Evolutionary conservation across 768 basidiomycete species (phyloP), one percentile per base, ranked within the genome.

Genomic region (Rhodotorula sphaerocarpa): DNA sequence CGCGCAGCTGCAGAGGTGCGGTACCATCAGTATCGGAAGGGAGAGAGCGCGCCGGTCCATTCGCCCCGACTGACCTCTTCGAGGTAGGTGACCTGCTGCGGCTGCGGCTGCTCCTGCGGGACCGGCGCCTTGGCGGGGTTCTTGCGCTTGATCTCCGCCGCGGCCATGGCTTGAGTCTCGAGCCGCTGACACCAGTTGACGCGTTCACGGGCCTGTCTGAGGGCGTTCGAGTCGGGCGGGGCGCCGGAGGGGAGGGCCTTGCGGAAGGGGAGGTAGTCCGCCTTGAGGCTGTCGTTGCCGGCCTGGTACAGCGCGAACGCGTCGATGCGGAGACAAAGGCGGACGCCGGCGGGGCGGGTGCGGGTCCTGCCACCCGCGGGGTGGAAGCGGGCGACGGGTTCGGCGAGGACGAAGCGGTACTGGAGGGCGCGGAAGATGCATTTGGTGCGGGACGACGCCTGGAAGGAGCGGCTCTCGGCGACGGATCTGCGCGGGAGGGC

Each of bases 401-500:
- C 11, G 25, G 48, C 48, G 55, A 62, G 42, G 42, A 52, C 25
- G 43, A 62, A 62, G 21, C 36, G 43, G 55, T 55, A 62, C 2
- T 23, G 21, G 11, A 16, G 11, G 42, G 45, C 25, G 14, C 27
- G 15, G 55, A 62, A 46, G 33, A 55, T 15, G 55, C 34, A 41
- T 36, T 62, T 62, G 0, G 27, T 23, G 18, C 16, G 1, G 4
- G 55, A 55, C 4, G 48, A 62, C 7, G 55, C 25, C 21, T 31
- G 21, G 61, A 62, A 39, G 1, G 42, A 9, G 7, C 16, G 7
- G n/a, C n/a, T n/a, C n/a, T n/a, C n/a, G 6, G 53, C 23, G 27
- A 11, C 27, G 5, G 28, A 43, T 1, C 58, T 59, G 58, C 4
- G 6, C 15, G 5, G 34, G 15, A n/a, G 2, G 31, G 2, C 27